phyloP scores from a whole-genome alignment of 768 basidiomycete genomes.

The Infundibulicybe gibba region DNA sequence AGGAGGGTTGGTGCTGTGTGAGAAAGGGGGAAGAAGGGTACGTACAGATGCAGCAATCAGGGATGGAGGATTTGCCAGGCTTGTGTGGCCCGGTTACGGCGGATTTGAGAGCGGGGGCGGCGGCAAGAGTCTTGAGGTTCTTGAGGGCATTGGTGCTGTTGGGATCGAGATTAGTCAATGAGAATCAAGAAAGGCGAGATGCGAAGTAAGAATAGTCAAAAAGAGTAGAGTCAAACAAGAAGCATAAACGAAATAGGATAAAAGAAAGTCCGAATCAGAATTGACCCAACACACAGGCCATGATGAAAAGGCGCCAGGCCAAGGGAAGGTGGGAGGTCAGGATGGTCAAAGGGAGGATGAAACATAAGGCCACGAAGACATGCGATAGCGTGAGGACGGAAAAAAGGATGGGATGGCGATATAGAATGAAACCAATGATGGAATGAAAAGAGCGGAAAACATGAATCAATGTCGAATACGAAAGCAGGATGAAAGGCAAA shows the following conservation, averaged over 20 bases:
- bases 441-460: too few species aligned
- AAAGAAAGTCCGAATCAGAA: conserved; percentile 2
- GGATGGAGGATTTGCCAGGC: conserved; percentile 39
- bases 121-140: conserved; percentile 72
- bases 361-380: too few species aligned
- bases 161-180: too few species aligned
- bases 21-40: conserved; percentile 7
- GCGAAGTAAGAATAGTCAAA: conserved; percentile 2
- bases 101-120: conserved; percentile 16
- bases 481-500: too few species aligned
- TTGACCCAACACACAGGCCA: too few species aligned
- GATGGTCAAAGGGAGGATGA: not conserved
- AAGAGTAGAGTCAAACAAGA: too few species aligned
- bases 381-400: too few species aligned
- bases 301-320: too few species aligned
- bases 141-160: conserved; percentile 64
- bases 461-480: too few species aligned
- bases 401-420: too few species aligned
- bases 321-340: conserved; percentile 8
- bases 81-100: conserved; percentile 12
- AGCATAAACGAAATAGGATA: conserved; percentile 6
- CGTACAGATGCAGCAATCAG: conserved; percentile 94
- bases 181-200: not conserved
- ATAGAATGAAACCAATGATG: too few species aligned
- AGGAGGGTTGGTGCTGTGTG: conserved; percentile 3